Conservation (phyloP, 2,329 filamentous ascomycete genomes). For the Coleophoma crateriformis region DNA sequence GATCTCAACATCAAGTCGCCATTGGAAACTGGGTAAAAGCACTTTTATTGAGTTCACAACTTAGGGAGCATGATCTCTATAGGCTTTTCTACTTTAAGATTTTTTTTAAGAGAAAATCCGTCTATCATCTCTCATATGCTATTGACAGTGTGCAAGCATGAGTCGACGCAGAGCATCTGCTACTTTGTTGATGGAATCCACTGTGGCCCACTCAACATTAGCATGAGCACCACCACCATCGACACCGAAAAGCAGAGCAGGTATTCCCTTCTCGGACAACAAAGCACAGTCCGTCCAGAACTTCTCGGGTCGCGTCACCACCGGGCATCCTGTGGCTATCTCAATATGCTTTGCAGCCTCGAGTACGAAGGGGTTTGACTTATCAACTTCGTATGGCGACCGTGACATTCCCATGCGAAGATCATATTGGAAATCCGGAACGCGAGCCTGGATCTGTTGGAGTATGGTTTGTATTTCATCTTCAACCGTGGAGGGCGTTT, state of each 20-base stretch:
- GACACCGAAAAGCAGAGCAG: slow-evolving; percentile 40
- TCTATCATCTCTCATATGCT: background rate
- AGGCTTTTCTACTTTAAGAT: too few relatives aligned
- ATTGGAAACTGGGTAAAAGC: too few relatives aligned
- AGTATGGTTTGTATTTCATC: slow-evolving; percentile 33
- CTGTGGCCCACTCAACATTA: slow-evolving; percentile 43
- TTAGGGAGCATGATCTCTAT: too few relatives aligned
- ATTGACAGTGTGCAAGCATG: slow-evolving; percentile 2
- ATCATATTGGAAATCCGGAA: slow-evolving; percentile 34
- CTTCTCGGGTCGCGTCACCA: slow-evolving; percentile 1
- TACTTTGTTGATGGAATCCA: slow-evolving; percentile 26
- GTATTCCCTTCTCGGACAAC: slow-evolving; percentile 37
- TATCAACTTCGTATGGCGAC: slow-evolving; percentile 33
- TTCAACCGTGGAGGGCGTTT: slow-evolving; percentile 32
- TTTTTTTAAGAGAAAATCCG: too few relatives aligned
- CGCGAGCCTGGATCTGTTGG: slow-evolving; percentile 22
- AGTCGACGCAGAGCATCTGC: background rate
- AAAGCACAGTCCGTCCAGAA: slow-evolving; percentile 49
- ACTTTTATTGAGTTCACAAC: too few relatives aligned
- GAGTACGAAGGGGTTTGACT: slow-evolving; percentile 33
- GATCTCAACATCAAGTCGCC: too few relatives aligned
- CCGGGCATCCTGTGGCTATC: background rate
- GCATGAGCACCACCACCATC: slow-evolving; percentile 42
- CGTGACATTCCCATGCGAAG: slow-evolving; percentile 35
- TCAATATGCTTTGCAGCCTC: background rate